Evolutionary conservation across 1,139 yeast genomes (phyloP).

Genomic region (Nakaseomyces bracarensis): DNA sequence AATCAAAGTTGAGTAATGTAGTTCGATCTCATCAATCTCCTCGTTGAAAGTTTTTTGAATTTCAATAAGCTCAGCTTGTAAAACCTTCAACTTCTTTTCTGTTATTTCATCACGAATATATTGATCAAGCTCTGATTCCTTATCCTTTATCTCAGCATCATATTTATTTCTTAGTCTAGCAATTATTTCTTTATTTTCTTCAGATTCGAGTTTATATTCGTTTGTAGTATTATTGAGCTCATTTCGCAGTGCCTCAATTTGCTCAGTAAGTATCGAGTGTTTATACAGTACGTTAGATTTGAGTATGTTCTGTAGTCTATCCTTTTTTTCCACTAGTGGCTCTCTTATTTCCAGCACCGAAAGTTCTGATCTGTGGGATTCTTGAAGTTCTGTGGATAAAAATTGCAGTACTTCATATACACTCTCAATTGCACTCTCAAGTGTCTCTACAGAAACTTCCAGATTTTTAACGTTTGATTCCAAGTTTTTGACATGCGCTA

Average conservation of each 20-base stretch:
- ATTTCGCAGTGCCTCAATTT: slow-evolving; percentile 19
- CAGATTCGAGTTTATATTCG: slow-evolving; percentile 12
- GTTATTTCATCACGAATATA: slow-evolving; percentile 22
- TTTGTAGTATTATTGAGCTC: slow-evolving; percentile 15
- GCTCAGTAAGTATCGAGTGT: slow-evolving; percentile 22
- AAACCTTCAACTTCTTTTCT: slow-evolving; percentile 19
- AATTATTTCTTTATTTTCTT: slow-evolving; percentile 19
- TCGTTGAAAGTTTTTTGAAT: slow-evolving; percentile 17
- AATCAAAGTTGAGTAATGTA: slow-evolving; percentile 24
- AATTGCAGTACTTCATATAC: slow-evolving; percentile 25
- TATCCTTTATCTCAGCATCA: slow-evolving; percentile 23
- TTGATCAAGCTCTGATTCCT: slow-evolving; percentile 21
- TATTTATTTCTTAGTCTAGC: slow-evolving; percentile 18
- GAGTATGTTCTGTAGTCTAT: slow-evolving; percentile 20
- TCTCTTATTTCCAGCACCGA: slow-evolving; percentile 22
- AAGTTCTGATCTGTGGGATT: slow-evolving; percentile 24
- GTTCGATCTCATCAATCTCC: slow-evolving; percentile 25
- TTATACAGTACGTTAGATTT: slow-evolving; percentile 21
- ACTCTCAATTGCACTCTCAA: slow-evolving; percentile 33
- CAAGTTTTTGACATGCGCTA: slow-evolving; percentile 36
- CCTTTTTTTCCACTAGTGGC: slow-evolving; percentile 20
- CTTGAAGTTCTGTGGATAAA: slow-evolving; percentile 28
- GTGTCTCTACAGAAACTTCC: slow-evolving; percentile 50
- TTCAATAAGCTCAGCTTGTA: slow-evolving; percentile 19
- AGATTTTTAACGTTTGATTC: slow-evolving; percentile 47